Conservation (phyloP, 495 filamentous ascomycete genomes). For the Opeltia flavorubescens region DNA sequence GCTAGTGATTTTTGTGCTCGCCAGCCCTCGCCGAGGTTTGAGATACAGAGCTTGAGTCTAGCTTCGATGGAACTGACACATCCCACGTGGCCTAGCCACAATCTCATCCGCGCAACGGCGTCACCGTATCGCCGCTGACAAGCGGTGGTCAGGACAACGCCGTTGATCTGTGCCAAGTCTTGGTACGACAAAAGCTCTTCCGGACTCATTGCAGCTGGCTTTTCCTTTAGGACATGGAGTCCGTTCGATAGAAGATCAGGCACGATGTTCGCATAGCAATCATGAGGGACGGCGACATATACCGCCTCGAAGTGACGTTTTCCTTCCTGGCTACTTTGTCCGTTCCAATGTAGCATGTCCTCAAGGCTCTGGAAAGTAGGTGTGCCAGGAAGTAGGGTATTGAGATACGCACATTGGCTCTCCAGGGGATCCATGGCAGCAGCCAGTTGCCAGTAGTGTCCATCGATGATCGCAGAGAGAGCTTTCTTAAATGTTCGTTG, state of each 20-base stretch:
- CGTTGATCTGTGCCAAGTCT: neutral
- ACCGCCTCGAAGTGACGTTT: neutral
- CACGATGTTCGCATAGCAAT: neutral
- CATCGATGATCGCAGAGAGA: neutral
- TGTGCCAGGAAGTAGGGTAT: neutral
- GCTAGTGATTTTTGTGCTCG: slow-evolving; percentile 1
- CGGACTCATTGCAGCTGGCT: slow-evolving; percentile 3
- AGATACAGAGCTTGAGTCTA: slow-evolving; percentile 1
- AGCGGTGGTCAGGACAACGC: neutral
- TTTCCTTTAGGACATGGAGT: slow-evolving; percentile 8
- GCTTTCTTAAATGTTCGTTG: neutral
- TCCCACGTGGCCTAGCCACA: neutral
- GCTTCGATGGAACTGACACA: neutral
- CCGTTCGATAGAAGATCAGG: neutral
- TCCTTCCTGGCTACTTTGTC: neutral
- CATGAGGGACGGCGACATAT: slow-evolving; percentile 1
- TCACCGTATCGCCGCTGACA: slow-evolving; percentile 1
- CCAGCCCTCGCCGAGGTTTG: slow-evolving; percentile 7
- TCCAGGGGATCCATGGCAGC: neutral
- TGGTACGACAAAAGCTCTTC: slow-evolving; percentile 1
- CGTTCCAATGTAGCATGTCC: neutral
- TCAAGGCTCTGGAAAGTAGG: neutral
- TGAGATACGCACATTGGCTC: neutral
- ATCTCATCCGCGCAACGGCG: neutral
- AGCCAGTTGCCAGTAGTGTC: neutral